Percentiles rank a stretch among this genome's conserved stretches.
phyloP scores from a whole-genome alignment of 1,284 basidiomycete genomes.

The Ceratobasidium theobromae region DNA sequence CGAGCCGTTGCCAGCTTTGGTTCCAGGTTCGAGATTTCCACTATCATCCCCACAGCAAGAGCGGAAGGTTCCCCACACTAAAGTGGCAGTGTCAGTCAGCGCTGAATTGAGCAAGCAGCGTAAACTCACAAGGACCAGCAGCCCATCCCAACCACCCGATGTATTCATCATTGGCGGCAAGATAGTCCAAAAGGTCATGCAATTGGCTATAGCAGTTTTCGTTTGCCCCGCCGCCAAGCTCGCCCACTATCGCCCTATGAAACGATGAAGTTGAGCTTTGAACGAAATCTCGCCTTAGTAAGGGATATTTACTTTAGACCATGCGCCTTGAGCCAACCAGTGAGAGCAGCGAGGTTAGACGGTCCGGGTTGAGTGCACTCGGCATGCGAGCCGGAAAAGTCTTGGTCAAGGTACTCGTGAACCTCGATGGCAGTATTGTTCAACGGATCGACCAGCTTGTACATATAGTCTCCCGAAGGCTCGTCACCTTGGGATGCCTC shows the following conservation, averaged over 20 bases:
- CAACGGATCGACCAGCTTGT: conserved; percentile 48
- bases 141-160: conserved; percentile 54
- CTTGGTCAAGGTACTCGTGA: conserved; percentile 48
- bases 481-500: conserved; percentile 40
- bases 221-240: conserved; percentile 52
- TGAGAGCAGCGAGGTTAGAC: conserved; percentile 48
- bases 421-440: conserved; percentile 51
- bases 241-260: conserved; percentile 48
- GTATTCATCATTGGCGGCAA: conserved; percentile 49
- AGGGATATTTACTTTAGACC: conserved; percentile 46
- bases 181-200: conserved; percentile 47
- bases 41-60: conserved; percentile 52
- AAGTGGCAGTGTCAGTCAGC: not conserved
- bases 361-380: conserved; percentile 50
- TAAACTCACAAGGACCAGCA: conserved; percentile 49
- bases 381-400: conserved; percentile 50
- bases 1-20: conserved; percentile 40
- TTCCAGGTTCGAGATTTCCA: conserved; percentile 50
- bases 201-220: conserved; percentile 47
- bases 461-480: conserved; percentile 50
- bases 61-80: conserved; percentile 50
- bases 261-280: not conserved
- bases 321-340: conserved; percentile 49
- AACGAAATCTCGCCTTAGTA: not conserved
- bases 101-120: not conserved